Evolutionary conservation across 73 alveolate genomes (phyloP), one percentile per base, ranked within the genome.

Genomic region (Paramecium tetraurelia): DNA sequence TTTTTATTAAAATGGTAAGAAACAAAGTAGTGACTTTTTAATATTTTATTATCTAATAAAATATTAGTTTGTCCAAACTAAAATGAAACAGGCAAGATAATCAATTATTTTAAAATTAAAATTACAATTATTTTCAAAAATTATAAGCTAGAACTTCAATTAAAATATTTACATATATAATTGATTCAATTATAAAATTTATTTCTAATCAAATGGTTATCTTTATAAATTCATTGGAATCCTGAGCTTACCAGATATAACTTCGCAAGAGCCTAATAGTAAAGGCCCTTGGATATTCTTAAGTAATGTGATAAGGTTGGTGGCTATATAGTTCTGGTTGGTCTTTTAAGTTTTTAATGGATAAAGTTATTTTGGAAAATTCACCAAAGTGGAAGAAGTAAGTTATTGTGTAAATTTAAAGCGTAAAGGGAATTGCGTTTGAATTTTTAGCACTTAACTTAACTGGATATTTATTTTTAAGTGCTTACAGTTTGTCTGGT

Each of bases 261-360:
- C 33, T 21, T n/a, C 9, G n/a, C 22, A 48, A 48, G 59, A 14
- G 8, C 18, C 59, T 12, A 48, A 48, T 48, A 48, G 8, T 48
- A 48, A 12, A 48, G 59, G 59, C 59, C 24, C 59, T 48, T 48
- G 59, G 59, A 48, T 48, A 48, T 48, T 48, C 5, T 48, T n/a
- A 92, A 92, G 96, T 18, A 59, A 29, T 44, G 38, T 93, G 7
- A 72, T 93, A 10, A 10, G 99, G 99, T n/a, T 97, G 99, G 99
- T 92, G 93, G 93, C 4, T 97, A 97, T 93, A 97, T 97, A 72
- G n/a, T 24, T 86, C 41, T 98, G 99, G 99, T 16, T 98, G 99
- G 99, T 86, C 98, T 27, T 24, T 96, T 58, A 89, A 89, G 97
- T 22, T 98, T 98, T 86, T 98, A 98, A 98, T 88, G 99, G 99